phyloP scores from a whole-genome alignment of 2,329 filamentous ascomycete genomes.

The Aureobasidium leucospermi region DNA sequence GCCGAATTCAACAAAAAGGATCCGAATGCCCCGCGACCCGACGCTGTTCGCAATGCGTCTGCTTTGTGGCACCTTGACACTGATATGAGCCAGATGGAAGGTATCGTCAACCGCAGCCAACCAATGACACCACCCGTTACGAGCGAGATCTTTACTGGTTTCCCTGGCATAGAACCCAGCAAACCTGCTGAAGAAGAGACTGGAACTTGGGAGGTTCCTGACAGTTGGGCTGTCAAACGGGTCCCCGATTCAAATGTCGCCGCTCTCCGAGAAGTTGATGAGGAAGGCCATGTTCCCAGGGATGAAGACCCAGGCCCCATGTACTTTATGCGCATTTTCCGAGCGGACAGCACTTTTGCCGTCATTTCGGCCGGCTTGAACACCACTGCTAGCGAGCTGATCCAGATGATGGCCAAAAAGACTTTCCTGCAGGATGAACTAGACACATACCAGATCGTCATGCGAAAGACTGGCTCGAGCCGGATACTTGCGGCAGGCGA shows the following conservation, averaged over 20 bases:
- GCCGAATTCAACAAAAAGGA: conserved; percentile 39
- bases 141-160: conserved; percentile 41
- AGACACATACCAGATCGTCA: conserved; percentile 90
- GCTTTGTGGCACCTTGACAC: conserved; percentile 75
- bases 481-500: conserved; percentile 72
- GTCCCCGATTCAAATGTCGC: conserved; percentile 56
- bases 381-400: conserved; percentile 77
- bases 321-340: conserved; percentile 93
- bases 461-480: conserved; percentile 86
- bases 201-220: conserved; percentile 81
- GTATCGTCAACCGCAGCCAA: conserved; percentile 57
- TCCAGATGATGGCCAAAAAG: conserved; percentile 88
- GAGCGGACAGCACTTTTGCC: conserved; percentile 87
- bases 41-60: conserved; percentile 23
- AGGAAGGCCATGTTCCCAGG: conserved; percentile 57
- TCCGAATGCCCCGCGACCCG: conserved; percentile 32
- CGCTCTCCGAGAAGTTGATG: conserved; percentile 57
- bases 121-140: conserved; percentile 60
- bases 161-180: neutral
- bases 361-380: conserved; percentile 80
- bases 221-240: conserved; percentile 89
- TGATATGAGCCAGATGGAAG: conserved; percentile 83
- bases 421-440: conserved; percentile 84
- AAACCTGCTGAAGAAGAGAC: conserved; percentile 26
- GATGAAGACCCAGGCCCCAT: conserved; percentile 63